Base-by-base conservation (phyloP, 2,329 filamentous ascomycete genomes). In the Colletotrichum falcatum region DNA sequence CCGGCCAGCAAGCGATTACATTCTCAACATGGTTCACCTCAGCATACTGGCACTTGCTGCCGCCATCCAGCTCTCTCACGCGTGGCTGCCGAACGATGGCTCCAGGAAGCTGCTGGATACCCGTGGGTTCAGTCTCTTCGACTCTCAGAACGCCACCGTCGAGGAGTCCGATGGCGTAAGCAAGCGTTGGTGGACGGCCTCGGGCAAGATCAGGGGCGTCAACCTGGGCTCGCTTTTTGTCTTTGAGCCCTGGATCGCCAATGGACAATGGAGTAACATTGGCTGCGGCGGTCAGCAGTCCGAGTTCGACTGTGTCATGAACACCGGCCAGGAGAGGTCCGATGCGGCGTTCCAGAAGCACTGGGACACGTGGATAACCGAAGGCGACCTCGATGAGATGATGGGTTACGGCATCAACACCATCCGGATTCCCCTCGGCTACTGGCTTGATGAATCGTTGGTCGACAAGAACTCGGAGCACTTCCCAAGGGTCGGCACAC, bases 261-360 rank as follows among this genome's bases (percentile, higher is more conserved):
- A 74, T 20, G 74, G 77, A 35, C 80, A 81, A 61, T 89, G 87
- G 86, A 76, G 71, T 23, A 73, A 73, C 23, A 86, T 87, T 75
- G 85, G 85, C 42, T 89, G 87, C 72, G 76, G 76, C 11, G 79
- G 74, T 2, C 74, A 79, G n/a, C 76, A 81, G 20, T 85, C 84
- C 53, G 86, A 88, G 77, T 88, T 86, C 72, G 86, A 88, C 76
- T 89, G 87, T 74, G 84, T 89, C 53, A 76, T 78, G 67, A 78
- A 78, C 16, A 78, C 85, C 3, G 85, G 86, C 11, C 85, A 88
- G 74, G 77, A 78, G 6, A 75, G 75, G 23, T 84, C 85, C 16
- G 81, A 88, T 72, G 73, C 75, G 6, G 83, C 80, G 14, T 89
- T 87, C 74, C 77, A 83, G 66, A 75, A 77, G 8, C 87, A 89